These are phyloP conservation scores for Gossypium arboreum DNA, from an alignment of 345 rosid species.

Conservation along the genomic window DNA sequence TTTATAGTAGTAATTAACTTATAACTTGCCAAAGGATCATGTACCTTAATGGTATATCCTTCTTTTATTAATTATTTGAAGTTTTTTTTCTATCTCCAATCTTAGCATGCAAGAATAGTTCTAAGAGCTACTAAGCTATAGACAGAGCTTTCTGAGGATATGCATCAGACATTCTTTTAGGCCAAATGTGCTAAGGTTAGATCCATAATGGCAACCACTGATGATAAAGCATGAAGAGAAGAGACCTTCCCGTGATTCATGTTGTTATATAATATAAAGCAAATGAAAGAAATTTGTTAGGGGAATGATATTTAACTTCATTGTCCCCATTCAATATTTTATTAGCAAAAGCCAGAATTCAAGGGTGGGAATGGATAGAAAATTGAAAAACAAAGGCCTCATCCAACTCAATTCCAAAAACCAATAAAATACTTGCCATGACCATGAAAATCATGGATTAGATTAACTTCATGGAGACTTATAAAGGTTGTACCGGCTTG, in stretches of 20 bases:
- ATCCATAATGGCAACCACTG: conserved; percentile 19
- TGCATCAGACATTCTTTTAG: not conserved
- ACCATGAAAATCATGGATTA: conserved; percentile 11
- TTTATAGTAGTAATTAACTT: not conserved
- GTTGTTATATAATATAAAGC: conserved; percentile 21
- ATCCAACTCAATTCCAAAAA: not conserved
- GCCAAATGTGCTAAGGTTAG: conserved; percentile 6
- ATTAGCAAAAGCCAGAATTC: conserved; percentile 38
- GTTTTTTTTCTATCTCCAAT: not conserved
- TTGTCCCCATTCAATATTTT: conserved; percentile 12
- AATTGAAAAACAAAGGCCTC: conserved; percentile 21
- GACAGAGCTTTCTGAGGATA: not conserved
- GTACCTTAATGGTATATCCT: conserved; percentile 2
- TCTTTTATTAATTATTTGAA: not conserved
- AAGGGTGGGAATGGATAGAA: conserved; percentile 23
- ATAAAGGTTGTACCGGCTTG: not conserved
- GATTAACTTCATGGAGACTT: not conserved
- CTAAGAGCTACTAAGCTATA: conserved; percentile 9
- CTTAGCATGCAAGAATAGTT: not conserved
- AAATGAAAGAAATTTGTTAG: conserved; percentile 15
- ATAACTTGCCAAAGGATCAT: not conserved
- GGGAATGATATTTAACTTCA: conserved; percentile 26
- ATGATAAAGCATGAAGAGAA: conserved; percentile 3
- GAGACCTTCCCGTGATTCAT: conserved; percentile 22
- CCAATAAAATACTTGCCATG: conserved; percentile 11